Evolutionary conservation across 2,329 filamentous ascomycete genomes (phyloP).

Genomic region (Neocatenulostroma microsporum): DNA sequence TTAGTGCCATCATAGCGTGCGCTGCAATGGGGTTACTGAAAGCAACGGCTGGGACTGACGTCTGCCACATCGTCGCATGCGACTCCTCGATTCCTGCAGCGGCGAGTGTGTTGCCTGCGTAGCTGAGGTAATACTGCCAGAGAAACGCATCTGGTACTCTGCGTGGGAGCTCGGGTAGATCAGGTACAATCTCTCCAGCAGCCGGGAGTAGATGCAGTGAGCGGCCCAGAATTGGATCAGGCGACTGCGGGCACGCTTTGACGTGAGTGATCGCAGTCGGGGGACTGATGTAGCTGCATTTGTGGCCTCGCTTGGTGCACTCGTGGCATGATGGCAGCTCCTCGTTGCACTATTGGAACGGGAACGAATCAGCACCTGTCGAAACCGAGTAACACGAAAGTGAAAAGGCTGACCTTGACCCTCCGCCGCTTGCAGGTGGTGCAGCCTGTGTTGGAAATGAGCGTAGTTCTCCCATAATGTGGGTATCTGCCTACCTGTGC

Average conservation of each 20-base stretch:
- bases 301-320: background rate
- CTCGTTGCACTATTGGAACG: slow-evolving; percentile 4
- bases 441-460: too few relatives aligned
- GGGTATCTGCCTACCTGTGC: too few relatives aligned
- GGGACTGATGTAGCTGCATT: background rate
- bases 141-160: slow-evolving; percentile 4
- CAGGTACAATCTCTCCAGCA: too few relatives aligned
- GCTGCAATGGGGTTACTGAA: background rate
- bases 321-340: background rate
- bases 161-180: background rate
- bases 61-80: background rate
- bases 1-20: background rate
- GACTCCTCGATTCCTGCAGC: background rate
- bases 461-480: too few relatives aligned
- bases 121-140: slow-evolving; percentile 8
- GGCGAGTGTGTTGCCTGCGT: slow-evolving; percentile 2
- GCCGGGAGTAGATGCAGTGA: too few relatives aligned
- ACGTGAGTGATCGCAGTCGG: too few relatives aligned
- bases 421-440: slow-evolving; percentile 6
- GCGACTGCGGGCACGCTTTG: too few relatives aligned
- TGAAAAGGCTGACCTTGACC: slow-evolving; percentile 8
- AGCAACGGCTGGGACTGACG: background rate
- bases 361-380: background rate
- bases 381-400: too few relatives aligned
- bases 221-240: too few relatives aligned